Percentiles rank a stretch among this genome's conserved stretches.
Conservation (phyloP, 176 grass and related monocot species). For the Aegilops tauschii region DNA sequence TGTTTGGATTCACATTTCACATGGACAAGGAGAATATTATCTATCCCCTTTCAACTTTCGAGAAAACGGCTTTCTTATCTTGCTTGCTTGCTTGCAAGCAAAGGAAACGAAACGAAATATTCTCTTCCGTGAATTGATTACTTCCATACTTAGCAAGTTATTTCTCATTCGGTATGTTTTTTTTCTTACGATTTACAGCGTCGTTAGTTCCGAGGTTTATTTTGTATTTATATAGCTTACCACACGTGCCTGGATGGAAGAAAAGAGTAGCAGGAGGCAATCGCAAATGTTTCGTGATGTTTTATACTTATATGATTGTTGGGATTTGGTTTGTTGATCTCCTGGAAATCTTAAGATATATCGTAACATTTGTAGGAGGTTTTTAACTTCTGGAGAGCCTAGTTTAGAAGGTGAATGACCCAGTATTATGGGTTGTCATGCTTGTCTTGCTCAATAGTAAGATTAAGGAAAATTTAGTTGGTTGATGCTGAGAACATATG, state of each 20-base stretch:
- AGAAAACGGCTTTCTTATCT: not conserved
- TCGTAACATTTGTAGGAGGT: not conserved
- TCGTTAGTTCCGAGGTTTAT: not conserved
- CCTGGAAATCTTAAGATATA: not conserved
- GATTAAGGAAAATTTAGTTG: not conserved
- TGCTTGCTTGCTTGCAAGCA: conserved; percentile 25
- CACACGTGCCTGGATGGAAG: not conserved
- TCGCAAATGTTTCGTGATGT: not conserved
- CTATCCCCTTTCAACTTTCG: not conserved
- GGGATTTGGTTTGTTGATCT: not conserved
- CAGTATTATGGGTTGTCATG: not conserved
- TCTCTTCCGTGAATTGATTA: not conserved
- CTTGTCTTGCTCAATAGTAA: not conserved
- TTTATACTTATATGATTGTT: not conserved
- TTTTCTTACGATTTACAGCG: not conserved
- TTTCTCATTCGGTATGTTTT: not conserved
- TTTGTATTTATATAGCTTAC: too few species aligned
- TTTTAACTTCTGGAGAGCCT: not conserved
- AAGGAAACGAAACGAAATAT: not conserved
- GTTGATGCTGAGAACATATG: not conserved
- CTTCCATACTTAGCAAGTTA: not conserved
- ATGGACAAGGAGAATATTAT: not conserved
- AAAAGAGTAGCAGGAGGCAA: not conserved
- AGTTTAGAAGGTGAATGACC: not conserved
- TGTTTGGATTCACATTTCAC: not conserved